phyloP scores from a whole-genome alignment of 192 early-diverging fungal genomes.

The Podila horticola region DNA sequence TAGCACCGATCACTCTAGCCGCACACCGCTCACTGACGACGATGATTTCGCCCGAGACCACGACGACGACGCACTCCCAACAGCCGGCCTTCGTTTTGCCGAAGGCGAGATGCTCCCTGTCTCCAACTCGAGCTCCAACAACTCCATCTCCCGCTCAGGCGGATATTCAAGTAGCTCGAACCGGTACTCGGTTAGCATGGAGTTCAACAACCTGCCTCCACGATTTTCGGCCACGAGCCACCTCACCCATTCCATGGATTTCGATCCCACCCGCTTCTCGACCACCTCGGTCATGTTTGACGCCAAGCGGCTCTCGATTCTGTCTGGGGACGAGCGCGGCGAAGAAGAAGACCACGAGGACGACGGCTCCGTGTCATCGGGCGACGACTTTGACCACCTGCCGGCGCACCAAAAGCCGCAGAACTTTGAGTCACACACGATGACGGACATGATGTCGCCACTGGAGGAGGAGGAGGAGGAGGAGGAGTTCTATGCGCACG shows the following conservation, averaged over 20 bases:
- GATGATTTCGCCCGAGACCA: constrained; percentile 19
- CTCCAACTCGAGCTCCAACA: background rate
- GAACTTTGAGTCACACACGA: constrained; percentile 23
- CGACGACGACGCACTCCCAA: constrained; percentile 5
- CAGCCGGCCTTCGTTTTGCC: constrained; percentile 8
- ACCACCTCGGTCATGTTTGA: constrained; percentile 13
- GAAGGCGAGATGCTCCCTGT: constrained; percentile 6
- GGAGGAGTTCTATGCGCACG: background rate
- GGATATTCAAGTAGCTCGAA: constrained; percentile 5
- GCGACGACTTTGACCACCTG: constrained; percentile 20
- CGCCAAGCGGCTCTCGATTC: background rate
- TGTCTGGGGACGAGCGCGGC: constrained; percentile 3
- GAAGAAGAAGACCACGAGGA: no score
- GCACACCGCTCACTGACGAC: constrained; percentile 11
- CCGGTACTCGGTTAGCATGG: constrained; percentile 10
- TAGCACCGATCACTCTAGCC: constrained; percentile 1
- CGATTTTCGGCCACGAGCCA: constrained; percentile 11
- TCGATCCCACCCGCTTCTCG: constrained; percentile 25
- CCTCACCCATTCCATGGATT: constrained; percentile 4
- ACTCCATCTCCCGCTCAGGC: background rate
- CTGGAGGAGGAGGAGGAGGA: background rate
- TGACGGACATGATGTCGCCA: background rate
- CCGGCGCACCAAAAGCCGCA: constrained; percentile 27
- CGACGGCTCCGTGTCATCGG: constrained; percentile 19
- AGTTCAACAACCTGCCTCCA: constrained; percentile 5